Evolutionary conservation across 2,329 filamentous ascomycete species (phyloP).

Genomic region (Xylariaceae sp.): DNA sequence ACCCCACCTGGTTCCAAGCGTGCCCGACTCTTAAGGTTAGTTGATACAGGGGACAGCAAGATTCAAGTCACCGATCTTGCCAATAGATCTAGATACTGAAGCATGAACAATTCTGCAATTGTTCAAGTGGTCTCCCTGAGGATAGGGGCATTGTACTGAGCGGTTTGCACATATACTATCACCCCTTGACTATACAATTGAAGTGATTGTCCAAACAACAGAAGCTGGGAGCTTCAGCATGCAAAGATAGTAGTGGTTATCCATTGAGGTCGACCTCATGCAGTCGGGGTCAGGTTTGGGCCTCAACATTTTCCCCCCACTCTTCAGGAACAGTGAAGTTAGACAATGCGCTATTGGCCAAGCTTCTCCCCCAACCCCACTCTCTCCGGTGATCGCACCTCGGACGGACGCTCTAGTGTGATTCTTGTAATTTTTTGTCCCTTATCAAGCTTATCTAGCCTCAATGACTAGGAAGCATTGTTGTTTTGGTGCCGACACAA

Average conservation of each 20-base stretch:
- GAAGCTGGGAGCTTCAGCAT: no score
- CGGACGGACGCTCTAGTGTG: conserved; percentile 4
- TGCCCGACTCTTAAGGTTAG: no score
- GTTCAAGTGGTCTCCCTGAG: no score
- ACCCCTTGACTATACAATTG: no score
- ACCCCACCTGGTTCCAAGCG: no score
- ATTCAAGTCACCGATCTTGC: no score
- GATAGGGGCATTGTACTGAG: no score
- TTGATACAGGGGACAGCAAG: not conserved
- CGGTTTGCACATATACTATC: not conserved
- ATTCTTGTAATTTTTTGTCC: conserved; percentile 10
- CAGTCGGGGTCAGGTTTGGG: no score
- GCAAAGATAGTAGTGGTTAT: no score
- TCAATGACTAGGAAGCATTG: conserved; percentile 6
- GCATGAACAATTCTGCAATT: no score
- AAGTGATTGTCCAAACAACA: not conserved
- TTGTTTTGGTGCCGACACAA: not conserved
- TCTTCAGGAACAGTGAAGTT: conserved; percentile 5
- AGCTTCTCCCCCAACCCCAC: conserved; percentile 4
- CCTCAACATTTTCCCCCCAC: conserved; percentile 5
- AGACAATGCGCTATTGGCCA: conserved; percentile 6
- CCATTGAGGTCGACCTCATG: no score
- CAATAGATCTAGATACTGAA: not conserved
- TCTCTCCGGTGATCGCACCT: conserved; percentile 16
- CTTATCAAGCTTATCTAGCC: conserved; percentile 11